Percentiles rank a stretch among this genome's conserved stretches.
phyloP scores from a whole-genome alignment of 2,329 filamentous ascomycete genomes.

The Sporothrix variecibatus region DNA sequence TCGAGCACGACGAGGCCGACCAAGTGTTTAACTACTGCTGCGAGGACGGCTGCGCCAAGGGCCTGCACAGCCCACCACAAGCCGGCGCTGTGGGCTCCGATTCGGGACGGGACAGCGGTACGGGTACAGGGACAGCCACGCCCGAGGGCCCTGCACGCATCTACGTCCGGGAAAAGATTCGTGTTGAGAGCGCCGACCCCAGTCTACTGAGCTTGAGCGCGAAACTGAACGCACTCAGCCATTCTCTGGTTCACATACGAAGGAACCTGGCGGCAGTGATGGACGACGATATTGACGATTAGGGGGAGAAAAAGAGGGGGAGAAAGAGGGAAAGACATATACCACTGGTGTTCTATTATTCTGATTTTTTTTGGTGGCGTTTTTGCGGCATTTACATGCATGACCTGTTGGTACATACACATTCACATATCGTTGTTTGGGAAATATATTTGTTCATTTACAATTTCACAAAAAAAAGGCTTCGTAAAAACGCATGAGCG shows the following conservation, averaged over 20 bases:
- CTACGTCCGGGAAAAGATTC: conserved; percentile 83
- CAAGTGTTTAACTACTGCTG: conserved; percentile 67
- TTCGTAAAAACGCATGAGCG: neutral
- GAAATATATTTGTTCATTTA: neutral
- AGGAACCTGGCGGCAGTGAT: conserved; percentile 76
- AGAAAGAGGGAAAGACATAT: neutral
- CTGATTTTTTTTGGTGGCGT: neutral
- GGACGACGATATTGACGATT: conserved; percentile 55
- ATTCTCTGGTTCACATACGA: conserved; percentile 69
- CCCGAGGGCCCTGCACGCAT: conserved; percentile 64
- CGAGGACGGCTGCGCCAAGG: conserved; percentile 28
- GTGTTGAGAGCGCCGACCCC: conserved; percentile 86
- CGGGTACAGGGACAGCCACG: conserved; percentile 17
- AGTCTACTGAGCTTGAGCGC: conserved; percentile 79
- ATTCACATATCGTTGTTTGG: neutral
- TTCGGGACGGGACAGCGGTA: neutral
- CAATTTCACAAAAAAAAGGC: neutral
- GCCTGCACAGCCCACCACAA: conserved; percentile 20
- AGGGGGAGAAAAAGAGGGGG: neutral
- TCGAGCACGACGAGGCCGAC: conserved; percentile 79
- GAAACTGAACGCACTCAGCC: conserved; percentile 76
- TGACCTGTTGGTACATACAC: neutral
- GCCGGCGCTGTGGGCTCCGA: neutral
- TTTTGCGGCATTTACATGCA: neutral
- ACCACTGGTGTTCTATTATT: neutral